phyloP scores from a whole-genome alignment of 177 flowering plant genomes.

The Vitis hybrid region DNA sequence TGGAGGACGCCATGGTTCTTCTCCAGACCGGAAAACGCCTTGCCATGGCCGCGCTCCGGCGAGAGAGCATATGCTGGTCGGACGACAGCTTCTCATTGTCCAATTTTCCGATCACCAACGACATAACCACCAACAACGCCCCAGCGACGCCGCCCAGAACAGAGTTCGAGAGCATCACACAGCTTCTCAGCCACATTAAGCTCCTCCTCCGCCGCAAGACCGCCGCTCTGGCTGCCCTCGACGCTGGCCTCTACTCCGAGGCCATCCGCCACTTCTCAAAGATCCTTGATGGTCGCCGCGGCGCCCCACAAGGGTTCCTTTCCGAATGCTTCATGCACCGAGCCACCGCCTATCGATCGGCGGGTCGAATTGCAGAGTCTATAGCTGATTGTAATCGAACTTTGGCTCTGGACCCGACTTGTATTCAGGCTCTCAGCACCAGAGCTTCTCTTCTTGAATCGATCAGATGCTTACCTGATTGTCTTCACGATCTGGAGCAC shows the following conservation, averaged over 20 bases:
- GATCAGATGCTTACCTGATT: conserved; percentile 75
- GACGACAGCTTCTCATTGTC: conserved; percentile 81
- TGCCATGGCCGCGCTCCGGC: conserved; percentile 78
- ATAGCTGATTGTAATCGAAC: conserved; percentile 87
- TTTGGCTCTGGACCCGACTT: conserved; percentile 71
- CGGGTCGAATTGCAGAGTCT: conserved; percentile 80
- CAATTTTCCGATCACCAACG: conserved; percentile 19
- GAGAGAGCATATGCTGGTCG: conserved; percentile 70
- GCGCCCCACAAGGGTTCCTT: conserved; percentile 81
- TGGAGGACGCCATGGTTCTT: conserved; percentile 96
- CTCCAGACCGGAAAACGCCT: conserved; percentile 94
- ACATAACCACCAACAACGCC: conserved; percentile 15
- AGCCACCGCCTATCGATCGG: conserved; percentile 63
- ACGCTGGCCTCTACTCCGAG: conserved; percentile 84
- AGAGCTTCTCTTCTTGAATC: conserved; percentile 73
- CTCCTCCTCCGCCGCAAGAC: conserved; percentile 85
- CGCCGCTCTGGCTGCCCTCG: conserved; percentile 88
- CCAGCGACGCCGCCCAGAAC: conserved; percentile 31
- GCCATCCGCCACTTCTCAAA: conserved; percentile 92
- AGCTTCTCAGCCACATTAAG: conserved; percentile 75
- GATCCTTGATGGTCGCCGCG: conserved; percentile 80
- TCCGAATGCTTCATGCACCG: conserved; percentile 87
- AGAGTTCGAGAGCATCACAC: conserved; percentile 57
- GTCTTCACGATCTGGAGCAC: conserved; percentile 91
- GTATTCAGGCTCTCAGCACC: conserved; percentile 68